These are phyloP conservation scores for Pontederia paniculata DNA, from an alignment of 176 grass and related monocot species.

Conservation along the genomic window DNA sequence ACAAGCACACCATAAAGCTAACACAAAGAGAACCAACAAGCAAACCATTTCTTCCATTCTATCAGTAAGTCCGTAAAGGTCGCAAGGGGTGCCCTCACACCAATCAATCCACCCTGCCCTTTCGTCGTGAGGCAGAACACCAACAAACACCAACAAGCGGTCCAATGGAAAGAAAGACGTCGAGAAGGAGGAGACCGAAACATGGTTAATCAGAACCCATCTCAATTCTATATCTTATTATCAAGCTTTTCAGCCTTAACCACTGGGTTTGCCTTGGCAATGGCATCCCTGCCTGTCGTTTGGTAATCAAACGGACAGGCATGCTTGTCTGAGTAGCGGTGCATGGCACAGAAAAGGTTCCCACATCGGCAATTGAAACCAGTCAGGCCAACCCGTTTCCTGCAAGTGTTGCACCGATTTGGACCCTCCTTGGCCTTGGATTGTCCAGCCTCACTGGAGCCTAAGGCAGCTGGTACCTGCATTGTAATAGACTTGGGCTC, in stretches of 20 bases:
- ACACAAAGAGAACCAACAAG: too few species aligned
- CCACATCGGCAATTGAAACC: slow-evolving; percentile 62
- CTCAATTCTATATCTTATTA: slow-evolving; percentile 17
- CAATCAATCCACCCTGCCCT: slow-evolving; percentile 1
- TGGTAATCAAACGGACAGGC: slow-evolving; percentile 50
- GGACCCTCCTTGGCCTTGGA: slow-evolving; percentile 19
- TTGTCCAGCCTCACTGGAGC: slow-evolving; percentile 2
- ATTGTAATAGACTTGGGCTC: background rate
- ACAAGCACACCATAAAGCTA: too few species aligned
- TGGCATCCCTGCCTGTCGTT: slow-evolving; percentile 24
- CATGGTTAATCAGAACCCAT: background rate
- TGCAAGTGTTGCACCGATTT: slow-evolving; percentile 37
- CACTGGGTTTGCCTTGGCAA: slow-evolving; percentile 43
- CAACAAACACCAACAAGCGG: slow-evolving; percentile 9
- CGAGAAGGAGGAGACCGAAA: too few species aligned
- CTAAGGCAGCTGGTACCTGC: background rate
- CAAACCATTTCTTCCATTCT: too few species aligned
- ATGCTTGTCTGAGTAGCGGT: slow-evolving; percentile 41
- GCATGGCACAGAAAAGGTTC: slow-evolving; percentile 42
- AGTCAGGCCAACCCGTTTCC: slow-evolving; percentile 45
- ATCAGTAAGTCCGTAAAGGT: slow-evolving; percentile 4
- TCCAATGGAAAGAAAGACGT: slow-evolving; percentile 1
- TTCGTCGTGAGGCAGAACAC: slow-evolving; percentile 1
- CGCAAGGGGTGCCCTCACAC: slow-evolving; percentile 7
- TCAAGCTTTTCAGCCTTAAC: slow-evolving; percentile 47